phyloP scores from a whole-genome alignment of 208 protist genomes.

The Acanthamoeba culbertsoni region DNA sequence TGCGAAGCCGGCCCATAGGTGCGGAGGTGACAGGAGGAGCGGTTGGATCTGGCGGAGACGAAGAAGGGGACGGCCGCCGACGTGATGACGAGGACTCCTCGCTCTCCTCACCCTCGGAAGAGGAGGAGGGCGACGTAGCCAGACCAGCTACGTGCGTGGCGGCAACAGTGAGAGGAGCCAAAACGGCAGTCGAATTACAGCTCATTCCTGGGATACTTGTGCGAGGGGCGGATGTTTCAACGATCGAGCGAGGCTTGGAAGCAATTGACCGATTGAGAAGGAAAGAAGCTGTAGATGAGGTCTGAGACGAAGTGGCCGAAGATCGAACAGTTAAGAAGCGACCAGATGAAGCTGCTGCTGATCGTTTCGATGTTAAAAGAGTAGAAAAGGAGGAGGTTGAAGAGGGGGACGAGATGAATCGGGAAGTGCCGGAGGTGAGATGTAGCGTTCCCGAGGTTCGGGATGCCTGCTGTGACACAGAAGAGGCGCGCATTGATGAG shows the following conservation, averaged over 20 bases:
- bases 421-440: too few species aligned
- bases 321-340: too few species aligned
- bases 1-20: background rate
- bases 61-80: background rate
- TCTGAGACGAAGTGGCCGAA: too few species aligned
- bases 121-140: background rate
- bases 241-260: background rate
- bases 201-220: too few species aligned
- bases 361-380: too few species aligned
- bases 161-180: background rate
- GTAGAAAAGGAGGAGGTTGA: too few species aligned
- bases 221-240: background rate
- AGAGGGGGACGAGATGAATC: too few species aligned
- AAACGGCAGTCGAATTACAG: background rate
- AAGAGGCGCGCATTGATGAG: background rate
- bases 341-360: too few species aligned
- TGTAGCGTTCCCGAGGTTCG: background rate
- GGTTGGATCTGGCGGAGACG: background rate
- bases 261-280: too few species aligned
- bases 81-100: constrained; percentile 4
- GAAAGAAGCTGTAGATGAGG: too few species aligned
- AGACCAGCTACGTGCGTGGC: background rate
- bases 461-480: background rate
- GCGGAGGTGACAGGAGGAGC: background rate
- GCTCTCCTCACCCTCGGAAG: background rate